Evolutionary conservation across 495 filamentous ascomycete genomes (phyloP).

Genomic region (Penicillium salamii): DNA sequence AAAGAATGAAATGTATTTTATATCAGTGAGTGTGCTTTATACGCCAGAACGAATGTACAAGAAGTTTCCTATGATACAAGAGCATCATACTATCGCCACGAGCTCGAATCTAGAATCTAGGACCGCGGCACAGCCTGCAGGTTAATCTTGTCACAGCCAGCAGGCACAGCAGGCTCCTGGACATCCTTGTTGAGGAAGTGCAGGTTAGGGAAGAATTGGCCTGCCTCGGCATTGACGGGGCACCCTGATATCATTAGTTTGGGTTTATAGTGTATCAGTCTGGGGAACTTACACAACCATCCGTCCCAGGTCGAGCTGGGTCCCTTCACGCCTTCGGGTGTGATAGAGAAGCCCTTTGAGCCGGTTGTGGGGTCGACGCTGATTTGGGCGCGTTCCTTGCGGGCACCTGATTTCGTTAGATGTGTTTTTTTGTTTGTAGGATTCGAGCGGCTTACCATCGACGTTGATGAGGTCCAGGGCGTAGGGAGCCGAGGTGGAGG

Average conservation of each 20-base stretch:
- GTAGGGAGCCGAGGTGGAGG: constrained; percentile 12
- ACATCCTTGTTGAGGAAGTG: constrained; percentile 4
- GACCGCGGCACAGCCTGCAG: constrained; percentile 1
- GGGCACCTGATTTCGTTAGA: not conserved
- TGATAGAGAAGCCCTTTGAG: constrained; percentile 3
- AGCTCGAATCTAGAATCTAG: not conserved
- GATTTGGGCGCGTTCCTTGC: constrained; percentile 4
- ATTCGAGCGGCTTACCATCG: not conserved
- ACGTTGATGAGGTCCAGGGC: constrained; percentile 18
- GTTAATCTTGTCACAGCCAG: constrained; percentile 7
- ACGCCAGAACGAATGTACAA: not conserved
- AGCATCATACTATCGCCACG: not conserved
- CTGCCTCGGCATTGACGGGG: constrained; percentile 1
- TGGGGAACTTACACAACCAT: constrained; percentile 8
- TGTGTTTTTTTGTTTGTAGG: too few relatives aligned
- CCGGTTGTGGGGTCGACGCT: constrained; percentile 5
- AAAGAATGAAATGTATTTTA: not conserved
- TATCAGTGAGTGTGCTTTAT: not conserved
- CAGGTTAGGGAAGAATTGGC: constrained; percentile 6
- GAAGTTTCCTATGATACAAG: not conserved
- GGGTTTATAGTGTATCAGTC: not conserved
- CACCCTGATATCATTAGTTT: constrained; percentile 9
- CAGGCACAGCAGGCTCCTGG: not conserved
- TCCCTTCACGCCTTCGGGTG: not conserved
- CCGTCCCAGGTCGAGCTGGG: not conserved